A percentile compares a stretch with the other conserved stretches of the same genome.
Conservation (phyloP, 129 eudicot species). For the Chrysanthemum lavandulifolium region DNA sequence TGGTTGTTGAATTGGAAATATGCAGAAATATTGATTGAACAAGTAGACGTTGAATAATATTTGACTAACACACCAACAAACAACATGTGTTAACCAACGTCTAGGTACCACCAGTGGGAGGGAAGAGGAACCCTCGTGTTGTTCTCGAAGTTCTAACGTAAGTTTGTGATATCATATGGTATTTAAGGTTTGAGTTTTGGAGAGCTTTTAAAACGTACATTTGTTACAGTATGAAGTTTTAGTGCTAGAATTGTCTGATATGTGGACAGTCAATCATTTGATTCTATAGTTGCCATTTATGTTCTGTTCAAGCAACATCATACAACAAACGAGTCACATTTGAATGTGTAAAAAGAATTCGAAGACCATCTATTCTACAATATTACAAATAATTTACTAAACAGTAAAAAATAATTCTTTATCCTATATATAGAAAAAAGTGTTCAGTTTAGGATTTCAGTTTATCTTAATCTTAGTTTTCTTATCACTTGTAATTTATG, state of each 20-base stretch:
- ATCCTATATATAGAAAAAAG: background rate
- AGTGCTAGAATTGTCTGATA: background rate
- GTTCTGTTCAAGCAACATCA: background rate
- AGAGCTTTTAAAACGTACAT: background rate
- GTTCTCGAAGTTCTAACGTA: background rate
- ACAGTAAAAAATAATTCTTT: background rate
- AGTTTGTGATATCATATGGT: background rate
- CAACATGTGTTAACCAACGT: slow-evolving; percentile 1
- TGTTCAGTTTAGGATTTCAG: background rate
- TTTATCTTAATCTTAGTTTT: slow-evolving; percentile 8
- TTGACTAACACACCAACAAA: background rate
- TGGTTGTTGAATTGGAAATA: background rate
- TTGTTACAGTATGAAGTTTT: too few relatives aligned
- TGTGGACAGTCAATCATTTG: background rate
- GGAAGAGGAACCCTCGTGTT: background rate
- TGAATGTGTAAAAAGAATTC: slow-evolving; percentile 5
- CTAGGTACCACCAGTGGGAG: background rate
- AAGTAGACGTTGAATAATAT: background rate
- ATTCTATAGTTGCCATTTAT: slow-evolving; percentile 1
- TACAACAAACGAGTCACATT: background rate
- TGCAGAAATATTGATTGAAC: background rate
- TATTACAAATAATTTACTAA: background rate
- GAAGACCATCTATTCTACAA: background rate
- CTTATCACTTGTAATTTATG: slow-evolving; percentile 2
- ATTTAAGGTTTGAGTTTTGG: slow-evolving; percentile 8